A percentile compares a stretch with the other conserved stretches of the same genome.
These are phyloP conservation scores for Podospora bellae-mahoneyi DNA, from an alignment of 495 filamentous ascomycete genomes.

Conservation along the genomic window DNA sequence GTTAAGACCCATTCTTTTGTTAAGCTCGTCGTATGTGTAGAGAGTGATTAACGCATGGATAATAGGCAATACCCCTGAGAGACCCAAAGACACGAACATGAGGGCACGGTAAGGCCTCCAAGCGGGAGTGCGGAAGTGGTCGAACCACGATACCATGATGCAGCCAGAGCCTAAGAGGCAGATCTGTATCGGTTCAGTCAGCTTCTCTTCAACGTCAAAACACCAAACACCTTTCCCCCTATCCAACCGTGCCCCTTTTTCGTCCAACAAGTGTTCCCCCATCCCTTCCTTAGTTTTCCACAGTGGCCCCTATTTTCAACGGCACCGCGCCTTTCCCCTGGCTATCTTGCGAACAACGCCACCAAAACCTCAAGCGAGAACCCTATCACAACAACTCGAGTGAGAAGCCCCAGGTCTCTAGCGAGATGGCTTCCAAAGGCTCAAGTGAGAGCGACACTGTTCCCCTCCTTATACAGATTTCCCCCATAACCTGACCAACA, in stretches of 20 bases:
- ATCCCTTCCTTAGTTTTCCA: neutral
- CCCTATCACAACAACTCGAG: neutral
- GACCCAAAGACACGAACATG: constrained; percentile 89
- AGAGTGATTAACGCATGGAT: constrained; percentile 59
- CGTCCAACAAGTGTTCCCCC: neutral
- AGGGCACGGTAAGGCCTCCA: constrained; percentile 82
- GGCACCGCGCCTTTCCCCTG: neutral
- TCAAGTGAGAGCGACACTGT: neutral
- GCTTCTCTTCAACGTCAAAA: neutral
- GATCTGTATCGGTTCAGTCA: constrained; percentile 52
- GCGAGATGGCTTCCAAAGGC: neutral
- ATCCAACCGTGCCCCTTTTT: neutral
- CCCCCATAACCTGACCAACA: neutral
- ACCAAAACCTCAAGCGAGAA: neutral
- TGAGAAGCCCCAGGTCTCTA: neutral
- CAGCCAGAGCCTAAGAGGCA: constrained; percentile 71
- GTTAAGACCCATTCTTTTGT: constrained; percentile 71
- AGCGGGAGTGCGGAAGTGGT: constrained; percentile 73
- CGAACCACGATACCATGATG: constrained; percentile 67
- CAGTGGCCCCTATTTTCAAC: neutral
- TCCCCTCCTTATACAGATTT: neutral
- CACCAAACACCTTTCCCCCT: neutral
- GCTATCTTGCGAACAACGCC: neutral
- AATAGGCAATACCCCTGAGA: constrained; percentile 77
- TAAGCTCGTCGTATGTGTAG: constrained; percentile 47